These are phyloP conservation scores for Coniella lustricola DNA, from an alignment of 2,329 filamentous ascomycete species.

Conservation along the genomic window DNA sequence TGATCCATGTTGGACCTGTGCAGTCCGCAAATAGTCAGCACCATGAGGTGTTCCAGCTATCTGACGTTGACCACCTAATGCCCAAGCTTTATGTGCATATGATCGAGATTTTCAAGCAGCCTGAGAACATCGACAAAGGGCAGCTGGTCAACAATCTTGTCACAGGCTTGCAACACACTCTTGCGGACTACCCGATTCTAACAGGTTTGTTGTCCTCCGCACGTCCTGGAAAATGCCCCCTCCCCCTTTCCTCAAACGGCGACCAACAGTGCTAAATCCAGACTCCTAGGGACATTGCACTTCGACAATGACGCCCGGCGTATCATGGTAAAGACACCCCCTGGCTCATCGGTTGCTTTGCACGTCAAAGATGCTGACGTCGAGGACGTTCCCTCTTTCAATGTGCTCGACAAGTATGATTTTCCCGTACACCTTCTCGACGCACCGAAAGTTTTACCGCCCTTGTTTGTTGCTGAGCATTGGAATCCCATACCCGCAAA, in stretches of 20 bases:
- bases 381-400: constrained; percentile 1
- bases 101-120: constrained; percentile 8
- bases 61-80: constrained; percentile 6
- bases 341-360: constrained; percentile 1
- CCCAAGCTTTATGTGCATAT: constrained; percentile 9
- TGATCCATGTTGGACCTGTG: too few species aligned
- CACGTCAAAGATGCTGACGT: constrained; percentile 5
- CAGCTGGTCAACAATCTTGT: background rate
- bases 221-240: too few species aligned
- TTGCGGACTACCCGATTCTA: constrained; percentile 7
- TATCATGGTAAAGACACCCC: background rate
- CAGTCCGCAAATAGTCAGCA: too few species aligned
- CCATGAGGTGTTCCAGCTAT: constrained; percentile 4
- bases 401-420: constrained; percentile 5
- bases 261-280: too few species aligned
- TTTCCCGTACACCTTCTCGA: constrained; percentile 11
- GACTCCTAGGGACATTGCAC: constrained; percentile 3
- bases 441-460: constrained; percentile 5
- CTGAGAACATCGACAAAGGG: background rate
- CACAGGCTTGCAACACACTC: constrained; percentile 3
- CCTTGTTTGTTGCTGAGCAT: background rate
- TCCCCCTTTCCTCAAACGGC: too few species aligned
- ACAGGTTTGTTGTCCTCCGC: background rate
- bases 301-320: constrained; percentile 7
- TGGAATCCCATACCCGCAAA: constrained; percentile 2